Percentiles rank a stretch among this genome's conserved stretches.
Evolutionary conservation across 176 grass and related monocot species (phyloP).

Genomic region (Musa beccarii): DNA sequence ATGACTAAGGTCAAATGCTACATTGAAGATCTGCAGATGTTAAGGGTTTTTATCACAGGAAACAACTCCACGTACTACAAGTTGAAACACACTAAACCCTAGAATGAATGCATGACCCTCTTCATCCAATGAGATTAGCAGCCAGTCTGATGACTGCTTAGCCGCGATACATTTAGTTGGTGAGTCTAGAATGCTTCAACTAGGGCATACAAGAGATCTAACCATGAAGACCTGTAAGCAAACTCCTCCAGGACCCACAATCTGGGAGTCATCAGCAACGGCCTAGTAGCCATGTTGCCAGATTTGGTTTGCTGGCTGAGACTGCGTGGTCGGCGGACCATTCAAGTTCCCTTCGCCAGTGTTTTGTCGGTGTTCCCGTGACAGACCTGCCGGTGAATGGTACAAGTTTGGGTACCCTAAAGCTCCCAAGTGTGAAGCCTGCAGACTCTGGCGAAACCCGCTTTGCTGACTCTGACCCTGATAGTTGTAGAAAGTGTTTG

Average conservation of each 20-base stretch:
- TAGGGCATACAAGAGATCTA: background rate
- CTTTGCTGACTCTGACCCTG: conserved; percentile 68
- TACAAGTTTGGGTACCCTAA: conserved; percentile 35
- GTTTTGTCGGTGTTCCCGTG: conserved; percentile 62
- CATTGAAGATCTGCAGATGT: background rate
- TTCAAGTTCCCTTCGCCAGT: conserved; percentile 52
- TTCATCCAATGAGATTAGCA: background rate
- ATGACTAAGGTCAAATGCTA: background rate
- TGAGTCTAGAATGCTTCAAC: background rate
- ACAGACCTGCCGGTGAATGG: conserved; percentile 41
- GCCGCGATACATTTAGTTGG: background rate
- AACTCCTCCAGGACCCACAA: background rate
- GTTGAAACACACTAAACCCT: background rate
- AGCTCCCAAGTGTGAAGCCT: conserved; percentile 53
- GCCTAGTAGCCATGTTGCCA: conserved; percentile 89
- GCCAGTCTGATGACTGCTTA: background rate
- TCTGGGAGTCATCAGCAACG: background rate
- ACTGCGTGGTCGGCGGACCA: conserved; percentile 34
- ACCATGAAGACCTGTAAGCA: background rate
- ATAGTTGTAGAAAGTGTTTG: conserved; percentile 57
- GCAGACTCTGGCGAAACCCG: conserved; percentile 59
- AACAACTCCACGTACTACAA: background rate
- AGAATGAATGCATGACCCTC: background rate
- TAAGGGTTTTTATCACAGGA: background rate
- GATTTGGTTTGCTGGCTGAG: conserved; percentile 40